Evolutionary conservation across 2,329 filamentous ascomycete genomes (phyloP), one percentile per base, ranked within the genome.

Genomic region (Ceratocystis destructans): DNA sequence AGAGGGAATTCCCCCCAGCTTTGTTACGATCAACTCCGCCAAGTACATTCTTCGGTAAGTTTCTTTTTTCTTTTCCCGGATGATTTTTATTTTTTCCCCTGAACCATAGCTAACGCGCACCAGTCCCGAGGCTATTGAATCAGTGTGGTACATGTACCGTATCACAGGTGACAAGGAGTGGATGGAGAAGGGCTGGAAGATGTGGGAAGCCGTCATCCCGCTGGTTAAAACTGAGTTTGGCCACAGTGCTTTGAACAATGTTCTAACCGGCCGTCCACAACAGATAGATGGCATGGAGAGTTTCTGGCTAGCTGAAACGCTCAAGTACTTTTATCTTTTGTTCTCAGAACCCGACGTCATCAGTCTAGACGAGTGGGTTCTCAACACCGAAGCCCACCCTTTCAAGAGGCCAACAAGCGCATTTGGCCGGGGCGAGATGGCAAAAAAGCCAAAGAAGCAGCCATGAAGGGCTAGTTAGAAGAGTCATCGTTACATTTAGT

Each of bases 241-340:
- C 7, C 85, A 90, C 76, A 86, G 84, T 10, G 89, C 88, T 46
- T 83, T 94, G 65, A 75, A 79, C 61, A 83, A 89, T 71, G 87
- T 92, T 12, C 75, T 80, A 28, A 66, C 69, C 5, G 67, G 74
- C 1, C 73, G 79, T 20, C 75, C 79, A 0, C 71, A 71, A 8
- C 76, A 80, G 65, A 73, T 75, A 48, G 83, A 91, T 73, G 79
- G 80, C 70, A 92, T 93, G 88, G 88, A 96, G 77, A 92, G 88
- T 72, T 96, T 95, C 75, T 96, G 91, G 89, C 79, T 90, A 68
- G 88, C 88, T 2, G 91, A 96, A 79, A 96, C 90, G 50, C 78
- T 96, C 71, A 96, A 96, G 79, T 96, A 96, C 73, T 96, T 94
- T 70, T 96, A 90, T 74, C 75, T 96, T 66, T 79, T 96, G 62